Base-by-base conservation (phyloP, 1,284 basidiomycete genomes). In the Fomitopsis pinicola region DNA sequence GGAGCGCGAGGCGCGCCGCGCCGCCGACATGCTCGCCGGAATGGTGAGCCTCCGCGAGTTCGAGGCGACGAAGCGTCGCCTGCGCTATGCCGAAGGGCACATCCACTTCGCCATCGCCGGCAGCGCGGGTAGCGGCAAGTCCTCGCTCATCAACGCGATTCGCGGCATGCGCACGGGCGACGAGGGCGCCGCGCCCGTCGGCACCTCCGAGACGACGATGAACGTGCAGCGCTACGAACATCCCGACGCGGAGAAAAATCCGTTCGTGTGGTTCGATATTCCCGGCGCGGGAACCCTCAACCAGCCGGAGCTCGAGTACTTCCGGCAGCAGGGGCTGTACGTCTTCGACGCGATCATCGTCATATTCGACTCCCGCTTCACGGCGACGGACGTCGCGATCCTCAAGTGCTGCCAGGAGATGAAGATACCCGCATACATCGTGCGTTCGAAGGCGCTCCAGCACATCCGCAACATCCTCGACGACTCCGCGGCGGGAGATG, bases 241-340 rank as follows among this genome's bases (percentile, higher is more conserved):
- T 40, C 38, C 38, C 38, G 38, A 40, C 38, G 9, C 38, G 8
- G 38, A 8, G 14, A 40, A 40, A 8, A 40, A 40, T 40, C 45
- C 26, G 14, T 22, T 48, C 44, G 56, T 38, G 8, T 58, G 56
- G 56, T 58, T 48, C 56, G 56, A 58, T 35, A 33, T 58, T 33
- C 52, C 52, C 7, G 52, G 52, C 19, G 52, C 52, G 17, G 52
- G 52, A 5, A 54, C 52, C 7, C 35, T 58, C 30, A 26, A 15
- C 9, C 28, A 48, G 10, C 56, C 56, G 2, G 56, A 58, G 15
- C 46, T 44, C 30, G 44, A 22, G 12, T 58, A 58, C 35, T 58
- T 58, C 45, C 35, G 19, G 10, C 44, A 58, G n/a, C 56, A 58
- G 19, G 56, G 56, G 33, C 56, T 58, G 10, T 58, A 58, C 56